These are phyloP conservation scores for Aspergillus fijiensis DNA, from an alignment of 2,329 filamentous ascomycete species.

Conservation along the genomic window DNA sequence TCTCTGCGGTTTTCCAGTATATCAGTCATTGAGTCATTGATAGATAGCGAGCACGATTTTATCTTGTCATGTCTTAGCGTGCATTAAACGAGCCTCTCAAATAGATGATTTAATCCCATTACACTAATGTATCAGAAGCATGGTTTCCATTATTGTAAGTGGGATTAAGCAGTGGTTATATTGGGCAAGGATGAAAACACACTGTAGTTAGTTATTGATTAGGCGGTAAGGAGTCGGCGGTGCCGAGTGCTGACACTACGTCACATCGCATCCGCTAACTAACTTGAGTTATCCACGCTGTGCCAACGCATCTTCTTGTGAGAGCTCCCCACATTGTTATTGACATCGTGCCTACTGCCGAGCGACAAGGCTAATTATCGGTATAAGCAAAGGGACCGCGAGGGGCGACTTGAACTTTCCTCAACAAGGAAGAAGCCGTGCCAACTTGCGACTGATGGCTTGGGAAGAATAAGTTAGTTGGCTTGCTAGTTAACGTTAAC, in stretches of 20 bases:
- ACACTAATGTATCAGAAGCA: neutral
- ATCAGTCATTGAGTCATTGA: slow-evolving; percentile 91
- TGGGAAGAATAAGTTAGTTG: neutral
- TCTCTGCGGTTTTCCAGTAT: slow-evolving; percentile 97
- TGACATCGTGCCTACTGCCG: slow-evolving; percentile 8
- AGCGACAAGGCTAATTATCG: slow-evolving; percentile 9
- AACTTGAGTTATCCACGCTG: slow-evolving; percentile 7
- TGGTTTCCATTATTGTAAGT: too few species aligned
- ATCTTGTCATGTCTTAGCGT: neutral
- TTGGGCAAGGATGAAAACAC: neutral
- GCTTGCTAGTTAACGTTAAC: slow-evolving; percentile 6
- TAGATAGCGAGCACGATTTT: neutral
- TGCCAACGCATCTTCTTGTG: slow-evolving; percentile 23
- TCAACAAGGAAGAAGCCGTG: slow-evolving; percentile 1
- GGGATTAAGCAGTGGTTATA: neutral
- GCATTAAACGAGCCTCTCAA: neutral
- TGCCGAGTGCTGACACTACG: slow-evolving; percentile 17
- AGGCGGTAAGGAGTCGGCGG: slow-evolving; percentile 9
- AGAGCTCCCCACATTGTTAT: slow-evolving; percentile 21
- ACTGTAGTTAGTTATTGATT: neutral
- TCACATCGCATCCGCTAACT: slow-evolving; percentile 20
- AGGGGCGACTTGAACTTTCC: slow-evolving; percentile 1
- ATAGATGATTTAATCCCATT: neutral
- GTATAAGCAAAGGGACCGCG: neutral
- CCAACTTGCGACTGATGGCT: neutral